Conservation (phyloP, 1,284 basidiomycete species). For the Apiotrichum veenhuisii region DNA sequence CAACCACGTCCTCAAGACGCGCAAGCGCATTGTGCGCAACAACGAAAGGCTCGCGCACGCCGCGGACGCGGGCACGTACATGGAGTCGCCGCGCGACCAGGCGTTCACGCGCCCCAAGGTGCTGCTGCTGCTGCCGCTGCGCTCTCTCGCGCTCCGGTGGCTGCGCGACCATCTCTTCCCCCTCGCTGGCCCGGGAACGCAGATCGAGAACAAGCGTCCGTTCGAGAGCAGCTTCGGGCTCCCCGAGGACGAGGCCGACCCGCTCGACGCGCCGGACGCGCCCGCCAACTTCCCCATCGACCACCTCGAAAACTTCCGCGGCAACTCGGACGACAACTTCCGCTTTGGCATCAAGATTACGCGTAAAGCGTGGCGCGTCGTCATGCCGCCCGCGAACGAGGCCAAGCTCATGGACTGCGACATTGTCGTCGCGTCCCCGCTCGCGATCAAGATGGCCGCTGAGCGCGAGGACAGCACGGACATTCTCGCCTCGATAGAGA, state of each 20-base stretch:
- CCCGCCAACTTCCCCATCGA: constrained; percentile 75
- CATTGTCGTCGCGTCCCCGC: constrained; percentile 85
- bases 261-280: constrained; percentile 57
- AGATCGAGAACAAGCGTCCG: constrained; percentile 80
- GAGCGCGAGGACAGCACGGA: constrained; percentile 91
- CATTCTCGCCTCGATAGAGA: constrained; percentile 88
- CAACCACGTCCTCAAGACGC: constrained; percentile 87
- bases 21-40: constrained; percentile 87
- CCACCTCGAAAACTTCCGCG: constrained; percentile 88
- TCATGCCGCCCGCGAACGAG: constrained; percentile 56
- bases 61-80: constrained; percentile 38
- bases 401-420: constrained; percentile 63
- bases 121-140: constrained; percentile 86
- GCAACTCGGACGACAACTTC: constrained; percentile 98
- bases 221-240: constrained; percentile 80
- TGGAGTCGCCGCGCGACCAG: constrained; percentile 81
- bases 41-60: constrained; percentile 79
- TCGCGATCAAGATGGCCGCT: constrained; percentile 85
- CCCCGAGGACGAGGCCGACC: constrained; percentile 72
- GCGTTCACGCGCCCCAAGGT: constrained; percentile 96
- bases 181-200: constrained; percentile 61
- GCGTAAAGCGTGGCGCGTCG: constrained; percentile 81
- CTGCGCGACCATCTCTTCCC: constrained; percentile 69
- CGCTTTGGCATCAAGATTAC: constrained; percentile 89
- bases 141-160: constrained; percentile 71